Percentiles rank a stretch among this genome's conserved stretches.
Conservation (phyloP, 805 yeast genomes). For the Hanseniaspora jakobsenii region DNA sequence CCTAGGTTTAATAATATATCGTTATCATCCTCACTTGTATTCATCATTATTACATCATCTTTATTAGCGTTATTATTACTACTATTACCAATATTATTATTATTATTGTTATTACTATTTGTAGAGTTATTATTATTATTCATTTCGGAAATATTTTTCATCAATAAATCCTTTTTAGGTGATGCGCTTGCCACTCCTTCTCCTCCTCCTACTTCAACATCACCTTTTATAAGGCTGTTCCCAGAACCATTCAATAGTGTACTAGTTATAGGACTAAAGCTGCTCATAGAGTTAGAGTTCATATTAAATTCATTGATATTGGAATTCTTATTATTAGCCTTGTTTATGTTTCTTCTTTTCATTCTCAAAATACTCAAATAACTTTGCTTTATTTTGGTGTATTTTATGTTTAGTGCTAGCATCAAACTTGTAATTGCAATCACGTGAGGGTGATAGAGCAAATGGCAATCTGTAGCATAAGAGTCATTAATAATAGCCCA, state of each 20-base stretch:
- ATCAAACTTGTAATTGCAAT: conserved; percentile 75
- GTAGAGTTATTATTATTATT: neutral
- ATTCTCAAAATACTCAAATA: conserved; percentile 18
- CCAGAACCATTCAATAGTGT: too few species aligned
- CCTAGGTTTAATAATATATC: neutral
- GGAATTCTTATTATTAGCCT: too few species aligned
- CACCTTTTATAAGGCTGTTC: too few species aligned
- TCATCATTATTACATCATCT: neutral
- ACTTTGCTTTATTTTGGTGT: conserved; percentile 17
- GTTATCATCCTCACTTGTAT: neutral
- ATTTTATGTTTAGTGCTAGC: conserved; percentile 53
- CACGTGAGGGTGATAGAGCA: conserved; percentile 79
- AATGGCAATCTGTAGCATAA: conserved; percentile 73
- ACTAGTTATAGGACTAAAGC: too few species aligned
- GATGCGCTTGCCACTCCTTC: too few species aligned
- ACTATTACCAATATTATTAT: neutral
- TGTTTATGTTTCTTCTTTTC: conserved; percentile 14
- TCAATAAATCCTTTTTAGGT: too few species aligned
- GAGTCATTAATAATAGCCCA: conserved; percentile 89
- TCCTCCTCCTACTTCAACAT: too few species aligned
- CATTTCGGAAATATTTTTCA: conserved; percentile 3
- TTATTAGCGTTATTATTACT: too few species aligned
- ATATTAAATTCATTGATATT: too few species aligned
- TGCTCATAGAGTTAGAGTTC: too few species aligned
- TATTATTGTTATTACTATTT: too few species aligned